Conservation (phyloP, 1,284 basidiomycete species). For the Porodaedalea pini region DNA sequence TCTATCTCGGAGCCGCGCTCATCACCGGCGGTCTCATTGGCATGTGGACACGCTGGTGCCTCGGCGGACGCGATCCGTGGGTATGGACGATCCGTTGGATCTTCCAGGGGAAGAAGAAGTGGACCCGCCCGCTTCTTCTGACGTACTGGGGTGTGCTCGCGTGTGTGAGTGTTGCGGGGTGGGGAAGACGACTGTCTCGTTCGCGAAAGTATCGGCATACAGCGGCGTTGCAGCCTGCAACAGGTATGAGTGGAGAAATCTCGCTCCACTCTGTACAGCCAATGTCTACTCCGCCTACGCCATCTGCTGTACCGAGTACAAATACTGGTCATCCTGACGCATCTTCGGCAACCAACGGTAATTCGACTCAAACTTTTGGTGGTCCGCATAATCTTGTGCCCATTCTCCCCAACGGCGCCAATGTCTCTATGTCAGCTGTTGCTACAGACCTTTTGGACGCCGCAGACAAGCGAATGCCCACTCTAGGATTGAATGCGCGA, state of each 20-base stretch:
- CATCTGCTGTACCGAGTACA: background rate
- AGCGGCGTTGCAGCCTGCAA: background rate
- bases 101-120: slow-evolving; percentile 69
- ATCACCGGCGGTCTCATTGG: slow-evolving; percentile 87
- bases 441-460: slow-evolving; percentile 85
- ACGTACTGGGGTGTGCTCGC: slow-evolving; percentile 85
- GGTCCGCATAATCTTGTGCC: slow-evolving; percentile 45
- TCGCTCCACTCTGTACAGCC: background rate
- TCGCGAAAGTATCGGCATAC: slow-evolving; percentile 57
- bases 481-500: slow-evolving; percentile 87
- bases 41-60: slow-evolving; percentile 88
- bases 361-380: slow-evolving; percentile 32
- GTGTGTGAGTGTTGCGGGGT: slow-evolving; percentile 83
- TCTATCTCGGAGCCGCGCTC: slow-evolving; percentile 76
- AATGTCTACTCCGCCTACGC: background rate
- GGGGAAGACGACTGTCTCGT: slow-evolving; percentile 84
- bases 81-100: slow-evolving; percentile 78
- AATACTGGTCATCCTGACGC: background rate
- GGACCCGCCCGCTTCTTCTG: slow-evolving; percentile 81
- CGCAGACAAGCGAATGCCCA: slow-evolving; percentile 86
- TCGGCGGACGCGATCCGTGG: slow-evolving; percentile 86
- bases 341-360: background rate
- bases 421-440: slow-evolving; percentile 55
- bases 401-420: slow-evolving; percentile 47
- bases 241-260: background rate